phyloP scores from a whole-genome alignment of 768 basidiomycete species.

The Lenzites betulinus region DNA sequence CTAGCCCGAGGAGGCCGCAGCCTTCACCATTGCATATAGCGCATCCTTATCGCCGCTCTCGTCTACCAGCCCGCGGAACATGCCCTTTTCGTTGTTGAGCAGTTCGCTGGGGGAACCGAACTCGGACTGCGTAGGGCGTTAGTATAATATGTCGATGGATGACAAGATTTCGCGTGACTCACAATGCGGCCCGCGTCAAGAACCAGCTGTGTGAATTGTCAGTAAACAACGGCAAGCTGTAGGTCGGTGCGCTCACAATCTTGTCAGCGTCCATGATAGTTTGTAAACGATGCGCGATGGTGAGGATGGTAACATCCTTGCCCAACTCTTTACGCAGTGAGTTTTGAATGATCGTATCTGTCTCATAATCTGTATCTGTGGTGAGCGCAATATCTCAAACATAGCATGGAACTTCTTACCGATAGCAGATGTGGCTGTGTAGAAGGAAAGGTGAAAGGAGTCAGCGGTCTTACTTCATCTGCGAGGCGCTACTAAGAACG shows the following conservation, averaged over 20 bases:
- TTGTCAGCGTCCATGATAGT: conserved; percentile 58
- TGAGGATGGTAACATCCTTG: conserved; percentile 45
- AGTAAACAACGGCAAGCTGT: no score
- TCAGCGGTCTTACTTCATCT: neutral
- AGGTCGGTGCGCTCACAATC: conserved; percentile 37
- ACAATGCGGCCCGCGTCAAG: conserved; percentile 45
- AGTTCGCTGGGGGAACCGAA: conserved; percentile 54
- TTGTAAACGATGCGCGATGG: conserved; percentile 48
- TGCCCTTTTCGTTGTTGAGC: conserved; percentile 52
- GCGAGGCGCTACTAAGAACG: neutral
- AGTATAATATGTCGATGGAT: neutral
- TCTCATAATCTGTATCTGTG: conserved; percentile 40
- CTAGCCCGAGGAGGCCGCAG: neutral
- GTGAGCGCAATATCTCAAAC: neutral
- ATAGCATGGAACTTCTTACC: conserved; percentile 26
- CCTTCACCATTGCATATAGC: conserved; percentile 45
- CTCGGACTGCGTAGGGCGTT: conserved; percentile 40
- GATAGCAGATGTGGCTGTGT: conserved; percentile 46
- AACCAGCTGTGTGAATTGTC: conserved; percentile 37
- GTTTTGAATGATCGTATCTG: conserved; percentile 46
- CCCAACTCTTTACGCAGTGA: conserved; percentile 42
- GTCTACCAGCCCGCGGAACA: conserved; percentile 56
- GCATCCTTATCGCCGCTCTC: conserved; percentile 54
- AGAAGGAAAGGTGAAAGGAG: neutral
- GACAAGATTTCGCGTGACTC: conserved; percentile 18